A percentile compares a stretch with the other conserved stretches of the same genome.
Evolutionary conservation across 2,329 filamentous ascomycete species (phyloP).

Genomic region (Cytospora mali): DNA sequence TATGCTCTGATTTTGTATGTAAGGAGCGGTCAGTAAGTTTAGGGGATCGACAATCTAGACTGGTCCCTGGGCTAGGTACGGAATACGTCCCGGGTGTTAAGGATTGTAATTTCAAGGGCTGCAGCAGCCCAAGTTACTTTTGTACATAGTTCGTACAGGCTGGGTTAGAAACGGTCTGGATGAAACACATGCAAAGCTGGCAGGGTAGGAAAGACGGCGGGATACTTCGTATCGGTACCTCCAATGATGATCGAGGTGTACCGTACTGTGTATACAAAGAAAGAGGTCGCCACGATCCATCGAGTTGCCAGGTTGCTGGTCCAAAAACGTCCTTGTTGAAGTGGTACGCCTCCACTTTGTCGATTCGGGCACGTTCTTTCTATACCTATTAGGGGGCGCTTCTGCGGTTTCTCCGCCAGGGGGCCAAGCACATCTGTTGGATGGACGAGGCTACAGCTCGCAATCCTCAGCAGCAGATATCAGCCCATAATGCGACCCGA

Average conservation of each 20-base stretch:
- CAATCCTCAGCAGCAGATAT: background rate
- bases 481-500: background rate
- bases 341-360: background rate
- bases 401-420: background rate
- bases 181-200: background rate
- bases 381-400: background rate
- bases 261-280: background rate
- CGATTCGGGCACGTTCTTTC: background rate
- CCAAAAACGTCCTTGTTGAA: background rate
- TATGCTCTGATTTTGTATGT: slow-evolving; percentile 9
- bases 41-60: background rate
- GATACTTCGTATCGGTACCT: background rate
- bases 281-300: background rate
- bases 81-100: slow-evolving; percentile 13
- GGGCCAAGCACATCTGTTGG: background rate
- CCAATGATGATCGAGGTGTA: background rate
- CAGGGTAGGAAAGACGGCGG: background rate
- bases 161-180: background rate
- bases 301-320: too few relatives aligned
- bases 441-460: background rate
- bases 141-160: background rate
- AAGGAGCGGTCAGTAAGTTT: slow-evolving; percentile 12
- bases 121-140: slow-evolving; percentile 19
- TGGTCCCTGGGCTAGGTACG: background rate
- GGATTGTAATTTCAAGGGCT: slow-evolving; percentile 16